phyloP scores from a whole-genome alignment of 805 yeast genomes.

The Ascoidea tarda region DNA sequence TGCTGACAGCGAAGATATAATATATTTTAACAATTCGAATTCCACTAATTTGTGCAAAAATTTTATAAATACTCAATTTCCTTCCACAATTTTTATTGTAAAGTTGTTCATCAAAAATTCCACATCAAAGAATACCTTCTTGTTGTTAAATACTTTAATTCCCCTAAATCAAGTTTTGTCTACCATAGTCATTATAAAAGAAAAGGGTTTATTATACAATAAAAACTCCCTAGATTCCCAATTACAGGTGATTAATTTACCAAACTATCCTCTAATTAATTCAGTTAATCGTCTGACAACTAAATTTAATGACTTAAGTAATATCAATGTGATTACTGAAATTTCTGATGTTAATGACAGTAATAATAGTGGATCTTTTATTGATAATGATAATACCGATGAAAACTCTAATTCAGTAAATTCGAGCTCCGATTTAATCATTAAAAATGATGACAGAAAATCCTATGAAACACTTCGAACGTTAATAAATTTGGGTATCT shows the following conservation, averaged over 20 bases:
- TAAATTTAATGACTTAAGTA: background rate
- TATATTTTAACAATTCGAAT: conserved; percentile 14
- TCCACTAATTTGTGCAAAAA: conserved; percentile 9
- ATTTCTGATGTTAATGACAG: background rate
- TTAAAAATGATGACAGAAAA: conserved; percentile 7
- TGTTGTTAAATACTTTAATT: conserved; percentile 6
- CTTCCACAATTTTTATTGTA: conserved; percentile 15
- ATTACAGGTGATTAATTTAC: conserved; percentile 21
- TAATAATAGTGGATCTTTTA: background rate
- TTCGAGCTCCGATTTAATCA: background rate
- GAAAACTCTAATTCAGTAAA: background rate
- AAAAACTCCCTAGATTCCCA: conserved; percentile 17
- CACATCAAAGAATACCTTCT: conserved; percentile 5
- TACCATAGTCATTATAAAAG: conserved; percentile 29
- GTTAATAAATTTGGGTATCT: conserved; percentile 46
- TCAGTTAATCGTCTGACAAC: background rate
- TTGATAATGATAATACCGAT: background rate
- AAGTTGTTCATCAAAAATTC: conserved; percentile 1
- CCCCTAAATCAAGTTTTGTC: conserved; percentile 10
- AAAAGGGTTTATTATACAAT: conserved; percentile 18
- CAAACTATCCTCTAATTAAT: conserved; percentile 14
- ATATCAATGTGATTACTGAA: background rate
- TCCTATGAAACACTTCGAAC: conserved; percentile 40
- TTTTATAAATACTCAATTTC: conserved; percentile 12
- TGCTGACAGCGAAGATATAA: conserved; percentile 15